Evolutionary conservation across 1,284 basidiomycete species (phyloP), one percentile per base, ranked within the genome.

Genomic region (Ganoderma sinense): DNA sequence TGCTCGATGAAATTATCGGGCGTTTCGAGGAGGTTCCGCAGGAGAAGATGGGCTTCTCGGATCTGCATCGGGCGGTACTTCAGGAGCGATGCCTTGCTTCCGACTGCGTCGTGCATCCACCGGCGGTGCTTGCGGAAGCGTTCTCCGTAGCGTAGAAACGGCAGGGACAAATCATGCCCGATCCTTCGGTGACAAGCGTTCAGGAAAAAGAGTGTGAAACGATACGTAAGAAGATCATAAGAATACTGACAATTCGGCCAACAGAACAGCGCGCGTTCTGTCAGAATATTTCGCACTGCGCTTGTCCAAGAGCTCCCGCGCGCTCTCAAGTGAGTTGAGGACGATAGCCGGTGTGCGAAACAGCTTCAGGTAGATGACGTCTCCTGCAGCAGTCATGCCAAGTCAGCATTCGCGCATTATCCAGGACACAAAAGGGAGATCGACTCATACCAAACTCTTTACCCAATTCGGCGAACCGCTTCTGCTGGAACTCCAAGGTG

Each of bases 111-210:
- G 56, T 80, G 78, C 36, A 78, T 76, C 70, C 78, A 75, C 56
- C 72, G 70, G 10, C 80, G 75, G 41, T 78, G 77, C 55, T 74
- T 76, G 39, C 80, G 77, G 70, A 77, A 80, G 5, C 69, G 69
- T 16, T 76, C 75, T 1, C 76, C 78, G 58, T 80, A 80, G 2
- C 70, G 74, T 72, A 76, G 74, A 23, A 74, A 71, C 0, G 72
- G 71, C 13, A 76, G 56, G 8, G 72, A 72, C 10, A 64, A 64
- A 11, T 71, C 68, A 69, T 74, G 74, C 23, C 72, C 73, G 69
- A 77, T 73, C 31, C 74, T 74, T 39, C 13, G 18, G 26, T 33
- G 26, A 31, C 20, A 33, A 23, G 48, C 36, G 31, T 29, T 26
- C 13, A 20, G 29, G 56, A 33, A 33, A 4, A 13, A 58, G 56